phyloP scores from a whole-genome alignment of 2,329 filamentous ascomycete species.

The Ophiosphaerella korrae region DNA sequence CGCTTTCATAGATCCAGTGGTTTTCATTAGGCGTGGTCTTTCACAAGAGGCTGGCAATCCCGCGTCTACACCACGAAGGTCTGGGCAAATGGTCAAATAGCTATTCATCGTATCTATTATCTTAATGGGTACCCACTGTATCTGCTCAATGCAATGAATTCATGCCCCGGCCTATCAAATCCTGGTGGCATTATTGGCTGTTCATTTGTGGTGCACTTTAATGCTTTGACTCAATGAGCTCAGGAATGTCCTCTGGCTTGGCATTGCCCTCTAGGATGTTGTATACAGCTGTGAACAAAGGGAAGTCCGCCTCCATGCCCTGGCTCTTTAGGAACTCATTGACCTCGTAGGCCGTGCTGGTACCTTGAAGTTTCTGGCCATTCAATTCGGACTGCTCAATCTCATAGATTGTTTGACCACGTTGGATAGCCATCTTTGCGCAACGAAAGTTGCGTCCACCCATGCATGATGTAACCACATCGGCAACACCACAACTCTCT shows the following conservation, averaged over 20 bases:
- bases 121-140: conserved; percentile 1
- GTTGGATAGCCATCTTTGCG: conserved; percentile 83
- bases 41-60: no score
- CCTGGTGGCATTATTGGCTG: no score
- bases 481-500: conserved; percentile 91
- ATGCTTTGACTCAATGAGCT: conserved; percentile 56
- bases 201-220: conserved; percentile 3
- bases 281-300: conserved; percentile 88
- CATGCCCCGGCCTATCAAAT: no score
- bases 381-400: conserved; percentile 90
- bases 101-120: background rate
- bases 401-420: conserved; percentile 79
- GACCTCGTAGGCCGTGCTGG: conserved; percentile 87
- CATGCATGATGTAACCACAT: conserved; percentile 91
- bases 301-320: conserved; percentile 81
- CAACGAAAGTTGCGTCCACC: conserved; percentile 94
- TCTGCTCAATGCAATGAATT: background rate
- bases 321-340: conserved; percentile 83
- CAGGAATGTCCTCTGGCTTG: conserved; percentile 80
- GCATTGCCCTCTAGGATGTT: conserved; percentile 77
- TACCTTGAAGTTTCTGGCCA: conserved; percentile 96
- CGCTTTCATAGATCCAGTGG: no score
- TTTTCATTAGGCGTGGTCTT: no score
- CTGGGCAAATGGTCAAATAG: no score
- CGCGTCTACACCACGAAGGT: no score